A percentile compares a stretch with the other conserved stretches of the same genome.
Conservation (phyloP, 2,329 filamentous ascomycete genomes). For the Calonectria naviculata region DNA sequence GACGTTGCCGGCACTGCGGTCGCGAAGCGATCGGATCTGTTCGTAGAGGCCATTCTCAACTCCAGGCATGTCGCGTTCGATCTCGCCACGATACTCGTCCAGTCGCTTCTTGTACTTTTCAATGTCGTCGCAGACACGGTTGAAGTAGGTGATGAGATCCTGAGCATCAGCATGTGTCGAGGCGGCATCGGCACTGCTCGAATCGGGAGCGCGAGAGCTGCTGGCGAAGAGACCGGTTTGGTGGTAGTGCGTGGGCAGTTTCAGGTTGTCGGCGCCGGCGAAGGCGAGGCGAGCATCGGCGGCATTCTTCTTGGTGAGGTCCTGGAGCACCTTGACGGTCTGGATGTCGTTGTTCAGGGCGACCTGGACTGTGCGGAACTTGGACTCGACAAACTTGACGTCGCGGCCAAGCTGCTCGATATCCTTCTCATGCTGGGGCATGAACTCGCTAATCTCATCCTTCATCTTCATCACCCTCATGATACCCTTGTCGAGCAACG, state of each 20-base stretch:
- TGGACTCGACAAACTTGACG: conserved; percentile 61
- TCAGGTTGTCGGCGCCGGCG: conserved; percentile 79
- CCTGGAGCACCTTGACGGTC: conserved; percentile 72
- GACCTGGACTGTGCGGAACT: conserved; percentile 57
- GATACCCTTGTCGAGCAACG: conserved; percentile 82
- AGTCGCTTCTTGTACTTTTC: conserved; percentile 56
- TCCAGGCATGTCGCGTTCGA: conserved; percentile 60
- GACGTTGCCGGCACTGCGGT: conserved; percentile 44
- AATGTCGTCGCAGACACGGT: conserved; percentile 55
- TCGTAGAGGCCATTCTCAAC: conserved; percentile 60
- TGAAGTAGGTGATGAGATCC: conserved; percentile 58
- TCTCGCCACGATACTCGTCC: conserved; percentile 57
- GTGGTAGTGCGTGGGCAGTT: conserved; percentile 71
- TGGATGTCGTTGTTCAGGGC: conserved; percentile 67
- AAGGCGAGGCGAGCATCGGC: conserved; percentile 78
- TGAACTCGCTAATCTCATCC: conserved; percentile 78
- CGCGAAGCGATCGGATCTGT: conserved; percentile 51
- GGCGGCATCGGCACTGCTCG: conserved; percentile 46
- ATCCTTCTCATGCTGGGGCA: conserved; percentile 65
- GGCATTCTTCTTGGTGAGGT: conserved; percentile 69
- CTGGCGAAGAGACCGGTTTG: conserved; percentile 57
- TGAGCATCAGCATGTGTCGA: conserved; percentile 52
- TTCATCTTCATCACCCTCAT: conserved; percentile 82
- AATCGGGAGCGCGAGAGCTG: conserved; percentile 40
- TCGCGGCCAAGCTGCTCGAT: conserved; percentile 59